Evolutionary conservation across 129 eudicot genomes (phyloP).

Genomic region (Rutidosis leptorrhynchoides): DNA sequence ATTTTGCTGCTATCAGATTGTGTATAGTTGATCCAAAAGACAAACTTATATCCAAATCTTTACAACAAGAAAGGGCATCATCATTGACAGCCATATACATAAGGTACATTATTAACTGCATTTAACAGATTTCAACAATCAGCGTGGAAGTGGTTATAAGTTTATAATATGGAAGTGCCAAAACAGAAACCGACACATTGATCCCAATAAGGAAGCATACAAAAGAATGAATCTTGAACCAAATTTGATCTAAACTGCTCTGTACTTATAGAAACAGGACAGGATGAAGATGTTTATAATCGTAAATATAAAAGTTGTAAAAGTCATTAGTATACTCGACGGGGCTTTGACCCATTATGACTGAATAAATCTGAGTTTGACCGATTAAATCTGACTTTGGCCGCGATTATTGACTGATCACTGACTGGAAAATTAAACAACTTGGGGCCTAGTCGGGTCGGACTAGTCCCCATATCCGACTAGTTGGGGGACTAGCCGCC

Average conservation of each 20-base stretch:
- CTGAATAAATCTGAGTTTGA: too few relatives aligned
- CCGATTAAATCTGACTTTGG: too few relatives aligned
- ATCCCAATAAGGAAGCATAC: slow-evolving; percentile 6
- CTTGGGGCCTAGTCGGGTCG: too few relatives aligned
- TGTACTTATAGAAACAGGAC: not conserved
- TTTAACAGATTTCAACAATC: slow-evolving; percentile 10
- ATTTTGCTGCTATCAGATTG: not conserved
- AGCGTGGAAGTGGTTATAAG: not conserved
- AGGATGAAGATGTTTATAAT: not conserved
- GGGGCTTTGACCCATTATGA: too few relatives aligned
- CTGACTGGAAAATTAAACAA: too few relatives aligned
- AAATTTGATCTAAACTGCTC: not conserved
- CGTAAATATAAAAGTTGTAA: too few relatives aligned
- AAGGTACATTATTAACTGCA: not conserved
- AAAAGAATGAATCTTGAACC: slow-evolving; percentile 15
- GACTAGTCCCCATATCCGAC: too few relatives aligned
- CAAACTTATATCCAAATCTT: not conserved
- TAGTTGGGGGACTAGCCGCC: too few relatives aligned
- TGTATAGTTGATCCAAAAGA: not conserved
- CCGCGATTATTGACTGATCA: too few relatives aligned
- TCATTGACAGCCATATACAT: not conserved
- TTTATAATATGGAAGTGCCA: slow-evolving; percentile 14
- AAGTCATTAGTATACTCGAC: too few relatives aligned
- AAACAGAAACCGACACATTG: slow-evolving; percentile 10
- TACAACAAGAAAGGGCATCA: not conserved